Percentiles rank a stretch among this genome's conserved stretches.
These are phyloP conservation scores for Pochonia chlamydosporia DNA, from an alignment of 2,329 filamentous ascomycete genomes.

Conservation along the genomic window DNA sequence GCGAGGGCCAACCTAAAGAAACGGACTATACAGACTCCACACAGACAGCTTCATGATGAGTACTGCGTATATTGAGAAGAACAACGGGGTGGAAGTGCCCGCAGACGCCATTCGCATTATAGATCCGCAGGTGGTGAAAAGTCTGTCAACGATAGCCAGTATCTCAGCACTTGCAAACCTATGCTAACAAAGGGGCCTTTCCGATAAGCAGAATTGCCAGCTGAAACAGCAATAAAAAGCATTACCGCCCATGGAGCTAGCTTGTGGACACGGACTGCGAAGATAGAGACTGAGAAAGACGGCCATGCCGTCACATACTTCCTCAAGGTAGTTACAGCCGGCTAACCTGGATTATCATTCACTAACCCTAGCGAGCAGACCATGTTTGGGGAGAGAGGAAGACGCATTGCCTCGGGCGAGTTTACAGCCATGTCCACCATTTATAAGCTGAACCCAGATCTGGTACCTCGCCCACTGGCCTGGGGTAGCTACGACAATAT, in stretches of 20 bases:
- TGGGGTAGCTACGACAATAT: neutral
- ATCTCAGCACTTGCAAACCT: neutral
- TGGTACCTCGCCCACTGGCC: conserved; percentile 2
- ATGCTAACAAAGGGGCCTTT: neutral
- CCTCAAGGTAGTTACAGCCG: conserved; percentile 3
- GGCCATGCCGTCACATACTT: neutral
- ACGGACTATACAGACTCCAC: too few relatives aligned
- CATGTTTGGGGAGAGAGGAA: neutral
- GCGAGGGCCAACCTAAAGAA: too few relatives aligned
- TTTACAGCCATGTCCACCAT: conserved; percentile 6
- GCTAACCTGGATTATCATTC: neutral
- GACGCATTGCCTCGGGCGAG: neutral
- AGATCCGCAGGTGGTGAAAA: neutral
- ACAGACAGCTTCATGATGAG: neutral
- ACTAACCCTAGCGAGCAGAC: neutral
- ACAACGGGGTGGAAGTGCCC: neutral
- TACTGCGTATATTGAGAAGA: neutral
- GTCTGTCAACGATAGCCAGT: neutral
- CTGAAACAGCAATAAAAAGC: neutral
- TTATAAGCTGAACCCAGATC: neutral
- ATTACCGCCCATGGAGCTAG: conserved; percentile 4
- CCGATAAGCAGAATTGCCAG: conserved; percentile 1
- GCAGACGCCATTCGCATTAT: neutral
- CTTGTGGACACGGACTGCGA: conserved; percentile 6
- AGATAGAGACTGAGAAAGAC: neutral